These are phyloP conservation scores for Stagonosporopsis vannaccii DNA, from an alignment of 2,329 filamentous ascomycete species.

Conservation along the genomic window DNA sequence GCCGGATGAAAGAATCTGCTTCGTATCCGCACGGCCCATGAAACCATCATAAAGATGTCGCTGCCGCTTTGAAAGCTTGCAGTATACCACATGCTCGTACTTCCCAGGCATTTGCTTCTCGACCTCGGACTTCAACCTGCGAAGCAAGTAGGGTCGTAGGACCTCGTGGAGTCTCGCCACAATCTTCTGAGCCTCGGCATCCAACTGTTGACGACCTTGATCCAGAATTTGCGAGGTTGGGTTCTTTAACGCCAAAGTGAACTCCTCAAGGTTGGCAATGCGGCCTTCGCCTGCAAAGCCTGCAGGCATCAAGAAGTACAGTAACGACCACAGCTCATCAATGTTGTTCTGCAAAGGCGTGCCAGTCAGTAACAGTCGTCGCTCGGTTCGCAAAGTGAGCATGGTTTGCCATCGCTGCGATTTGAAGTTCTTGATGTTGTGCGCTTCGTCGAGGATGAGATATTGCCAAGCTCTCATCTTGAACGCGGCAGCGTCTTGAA, in stretches of 20 bases:
- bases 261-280: conserved; percentile 94
- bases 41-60: conserved; percentile 97
- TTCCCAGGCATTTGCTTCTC: conserved; percentile 99
- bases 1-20: conserved; percentile 85
- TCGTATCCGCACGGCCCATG: conserved; percentile 86
- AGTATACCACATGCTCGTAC: conserved; percentile 96
- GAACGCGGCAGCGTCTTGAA: conserved; percentile 93
- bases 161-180: conserved; percentile 95
- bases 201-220: conserved; percentile 90
- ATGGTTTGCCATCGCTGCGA: conserved; percentile 96
- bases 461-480: conserved; percentile 95
- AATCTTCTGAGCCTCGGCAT: conserved; percentile 89
- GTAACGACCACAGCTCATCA: conserved; percentile 93
- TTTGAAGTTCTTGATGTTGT: conserved; percentile 99
- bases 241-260: conserved; percentile 94
- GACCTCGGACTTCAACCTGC: conserved; percentile 92
- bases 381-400: conserved; percentile 89
- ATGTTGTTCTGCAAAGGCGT: conserved; percentile 97
- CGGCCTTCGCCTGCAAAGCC: conserved; percentile 83
- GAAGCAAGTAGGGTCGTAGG: conserved; percentile 86
- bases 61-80: conserved; percentile 92
- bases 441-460: conserved; percentile 96
- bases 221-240: conserved; percentile 96
- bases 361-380: conserved; percentile 86
- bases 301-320: conserved; percentile 96